Percentiles rank a stretch among this genome's conserved stretches.
Evolutionary conservation across 2,329 filamentous ascomycete genomes (phyloP).

Genomic region (Microcyclosporella mali): DNA sequence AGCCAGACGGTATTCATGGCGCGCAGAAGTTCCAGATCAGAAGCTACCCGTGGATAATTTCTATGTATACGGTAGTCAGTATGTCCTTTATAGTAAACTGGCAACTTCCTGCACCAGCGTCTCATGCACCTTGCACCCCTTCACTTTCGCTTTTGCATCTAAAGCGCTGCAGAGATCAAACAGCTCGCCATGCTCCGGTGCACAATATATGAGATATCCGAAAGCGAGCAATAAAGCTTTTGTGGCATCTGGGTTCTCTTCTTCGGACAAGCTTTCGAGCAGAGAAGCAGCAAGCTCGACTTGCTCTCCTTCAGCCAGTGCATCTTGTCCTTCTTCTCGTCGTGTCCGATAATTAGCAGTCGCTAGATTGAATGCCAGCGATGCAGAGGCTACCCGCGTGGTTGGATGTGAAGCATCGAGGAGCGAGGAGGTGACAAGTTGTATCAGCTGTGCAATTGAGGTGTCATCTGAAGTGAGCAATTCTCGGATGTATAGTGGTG

Average conservation of each 20-base stretch:
- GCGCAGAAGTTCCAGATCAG: no score
- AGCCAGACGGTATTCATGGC: no score
- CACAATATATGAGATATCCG: constrained; percentile 68
- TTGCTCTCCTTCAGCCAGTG: constrained; percentile 62
- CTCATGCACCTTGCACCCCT: constrained; percentile 32
- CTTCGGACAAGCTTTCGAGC: constrained; percentile 62
- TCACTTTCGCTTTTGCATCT: constrained; percentile 63
- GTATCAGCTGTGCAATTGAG: constrained; percentile 51
- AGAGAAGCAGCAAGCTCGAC: constrained; percentile 76
- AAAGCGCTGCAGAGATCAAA: constrained; percentile 71
- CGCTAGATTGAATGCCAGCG: constrained; percentile 76
- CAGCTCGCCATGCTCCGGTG: constrained; percentile 65
- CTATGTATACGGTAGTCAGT: no score
- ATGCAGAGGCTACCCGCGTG: constrained; percentile 73
- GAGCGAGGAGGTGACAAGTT: constrained; percentile 69
- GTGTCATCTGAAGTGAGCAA: constrained; percentile 19
- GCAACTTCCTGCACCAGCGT: constrained; percentile 29
- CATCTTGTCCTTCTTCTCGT: constrained; percentile 51
- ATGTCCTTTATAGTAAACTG: constrained; percentile 16
- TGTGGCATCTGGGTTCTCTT: constrained; percentile 56
- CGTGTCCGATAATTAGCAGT: constrained; percentile 62
- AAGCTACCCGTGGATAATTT: no score
- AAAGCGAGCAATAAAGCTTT: constrained; percentile 71
- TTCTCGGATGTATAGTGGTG: constrained; percentile 58
- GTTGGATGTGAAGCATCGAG: constrained; percentile 69